A percentile compares a stretch with the other conserved stretches of the same genome.
These are phyloP conservation scores for Dichotomocladium elegans DNA, from an alignment of 371 early-diverging fungal species.

Conservation along the genomic window DNA sequence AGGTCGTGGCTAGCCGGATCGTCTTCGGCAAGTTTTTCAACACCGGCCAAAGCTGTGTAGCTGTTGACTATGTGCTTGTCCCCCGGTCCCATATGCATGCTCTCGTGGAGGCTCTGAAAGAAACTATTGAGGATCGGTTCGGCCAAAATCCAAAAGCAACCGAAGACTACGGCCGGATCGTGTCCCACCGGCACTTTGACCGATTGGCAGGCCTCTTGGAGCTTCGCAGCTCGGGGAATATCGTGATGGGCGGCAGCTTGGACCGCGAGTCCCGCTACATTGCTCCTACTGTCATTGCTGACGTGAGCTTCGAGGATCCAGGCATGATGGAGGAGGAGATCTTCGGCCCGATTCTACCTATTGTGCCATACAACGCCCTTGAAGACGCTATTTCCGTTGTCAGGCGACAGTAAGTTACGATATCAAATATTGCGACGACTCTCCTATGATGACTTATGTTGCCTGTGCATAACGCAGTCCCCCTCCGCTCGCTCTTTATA, in stretches of 20 bases:
- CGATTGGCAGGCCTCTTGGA: constrained; percentile 59
- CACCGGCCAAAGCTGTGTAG: constrained; percentile 84
- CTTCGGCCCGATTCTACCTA: constrained; percentile 83
- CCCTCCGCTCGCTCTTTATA: constrained; percentile 74
- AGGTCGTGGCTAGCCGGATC: constrained; percentile 65
- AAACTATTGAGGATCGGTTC: constrained; percentile 44
- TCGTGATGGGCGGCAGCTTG: constrained; percentile 39
- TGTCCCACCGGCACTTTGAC: constrained; percentile 67
- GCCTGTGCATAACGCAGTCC: constrained; percentile 21
- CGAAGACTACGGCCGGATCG: constrained; percentile 61
- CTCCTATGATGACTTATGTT: constrained; percentile 61
- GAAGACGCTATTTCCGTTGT: constrained; percentile 21
- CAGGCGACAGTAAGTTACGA: constrained; percentile 17
- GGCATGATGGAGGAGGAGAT: constrained; percentile 46
- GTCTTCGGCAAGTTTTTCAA: constrained; percentile 80
- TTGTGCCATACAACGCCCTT: constrained; percentile 14
- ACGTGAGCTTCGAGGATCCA: constrained; percentile 13
- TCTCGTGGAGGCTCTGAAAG: constrained; percentile 48
- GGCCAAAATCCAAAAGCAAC: constrained; percentile 48
- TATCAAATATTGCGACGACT: constrained; percentile 53
- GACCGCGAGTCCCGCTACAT: constrained; percentile 15
- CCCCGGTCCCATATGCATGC: constrained; percentile 41
- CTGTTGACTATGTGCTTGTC: constrained; percentile 79
- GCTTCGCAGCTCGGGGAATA: constrained; percentile 38
- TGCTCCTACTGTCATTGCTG: constrained; percentile 12